A percentile compares a stretch with the other conserved stretches of the same genome.
phyloP scores from a whole-genome alignment of 768 basidiomycete species.

The Agrocybe pediades region DNA sequence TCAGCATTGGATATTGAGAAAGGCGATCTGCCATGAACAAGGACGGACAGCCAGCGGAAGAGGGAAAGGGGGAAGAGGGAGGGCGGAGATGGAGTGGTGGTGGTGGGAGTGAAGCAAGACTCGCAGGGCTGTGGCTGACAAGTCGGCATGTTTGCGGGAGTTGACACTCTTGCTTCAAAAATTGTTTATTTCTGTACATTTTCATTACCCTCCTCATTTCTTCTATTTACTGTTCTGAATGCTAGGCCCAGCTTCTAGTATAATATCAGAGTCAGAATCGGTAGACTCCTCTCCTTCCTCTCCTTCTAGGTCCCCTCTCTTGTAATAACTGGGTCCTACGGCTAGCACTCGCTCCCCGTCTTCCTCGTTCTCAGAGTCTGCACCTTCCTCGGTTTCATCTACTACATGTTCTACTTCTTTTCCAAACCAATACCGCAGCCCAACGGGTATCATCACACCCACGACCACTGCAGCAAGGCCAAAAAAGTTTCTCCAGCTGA shows the following conservation, averaged over 20 bases:
- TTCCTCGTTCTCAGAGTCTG: slow-evolving; percentile 26
- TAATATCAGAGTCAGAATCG: slow-evolving; percentile 64
- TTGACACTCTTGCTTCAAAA: slow-evolving; percentile 32
- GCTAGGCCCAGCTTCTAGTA: slow-evolving; percentile 74
- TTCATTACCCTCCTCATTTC: slow-evolving; percentile 7
- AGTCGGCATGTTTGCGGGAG: slow-evolving; percentile 45
- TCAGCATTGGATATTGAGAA: slow-evolving; percentile 56
- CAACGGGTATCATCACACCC: slow-evolving; percentile 93
- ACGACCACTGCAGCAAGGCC: slow-evolving; percentile 82
- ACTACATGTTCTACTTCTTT: slow-evolving; percentile 51
- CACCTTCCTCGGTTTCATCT: slow-evolving; percentile 34
- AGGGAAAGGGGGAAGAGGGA: slow-evolving; percentile 28
- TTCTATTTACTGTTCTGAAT: slow-evolving; percentile 14
- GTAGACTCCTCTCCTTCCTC: slow-evolving; percentile 28
- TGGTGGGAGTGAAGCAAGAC: slow-evolving; percentile 61
- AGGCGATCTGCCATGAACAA: slow-evolving; percentile 64
- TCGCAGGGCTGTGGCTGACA: slow-evolving; percentile 48
- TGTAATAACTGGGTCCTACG: slow-evolving; percentile 50
- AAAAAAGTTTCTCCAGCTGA: slow-evolving; percentile 91
- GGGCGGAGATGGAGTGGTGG: slow-evolving; percentile 34
- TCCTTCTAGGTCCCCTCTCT: slow-evolving; percentile 23
- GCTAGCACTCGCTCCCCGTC: slow-evolving; percentile 45
- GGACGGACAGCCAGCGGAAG: slow-evolving; percentile 23
- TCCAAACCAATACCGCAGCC: slow-evolving; percentile 81
- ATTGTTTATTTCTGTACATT: slow-evolving; percentile 12